phyloP scores from a whole-genome alignment of 169 alveolate genomes.

The Cryptosporidium viatorum region DNA sequence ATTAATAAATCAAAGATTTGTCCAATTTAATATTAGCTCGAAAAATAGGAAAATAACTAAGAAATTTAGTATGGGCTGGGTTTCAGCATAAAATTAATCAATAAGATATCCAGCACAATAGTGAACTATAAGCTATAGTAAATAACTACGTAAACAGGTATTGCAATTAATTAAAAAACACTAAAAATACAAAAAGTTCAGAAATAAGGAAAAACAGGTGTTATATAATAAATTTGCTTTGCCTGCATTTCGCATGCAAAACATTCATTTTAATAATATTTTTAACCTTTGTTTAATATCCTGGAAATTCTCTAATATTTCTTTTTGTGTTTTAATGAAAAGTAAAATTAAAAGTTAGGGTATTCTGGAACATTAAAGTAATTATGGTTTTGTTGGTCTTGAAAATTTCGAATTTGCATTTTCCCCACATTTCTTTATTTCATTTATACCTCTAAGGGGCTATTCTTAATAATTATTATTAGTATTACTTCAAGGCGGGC shows the following conservation, averaged over 20 bases:
- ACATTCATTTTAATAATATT: no score
- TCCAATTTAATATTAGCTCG: constrained; percentile 9
- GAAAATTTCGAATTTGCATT: not conserved
- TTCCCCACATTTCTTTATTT: not conserved
- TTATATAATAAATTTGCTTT: no score
- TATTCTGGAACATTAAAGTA: no score
- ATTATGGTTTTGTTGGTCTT: not conserved
- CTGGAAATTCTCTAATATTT: not conserved
- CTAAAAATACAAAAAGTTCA: no score
- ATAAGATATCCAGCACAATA: not conserved
- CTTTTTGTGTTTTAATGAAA: no score
- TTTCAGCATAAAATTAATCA: not conserved
- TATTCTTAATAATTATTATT: not conserved
- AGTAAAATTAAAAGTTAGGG: not conserved
- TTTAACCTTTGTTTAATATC: no score
- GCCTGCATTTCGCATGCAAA: not conserved
- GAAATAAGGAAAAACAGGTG: not conserved
- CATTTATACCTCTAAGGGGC: no score
- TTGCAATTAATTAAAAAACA: no score
- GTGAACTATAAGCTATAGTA: not conserved
- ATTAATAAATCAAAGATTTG: not conserved
- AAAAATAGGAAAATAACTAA: not conserved
- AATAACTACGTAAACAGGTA: not conserved
- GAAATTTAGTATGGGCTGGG: not conserved
- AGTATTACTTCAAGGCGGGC: not conserved